phyloP scores from a whole-genome alignment of 371 early-diverging fungal species.

The Mortierella sp. region DNA sequence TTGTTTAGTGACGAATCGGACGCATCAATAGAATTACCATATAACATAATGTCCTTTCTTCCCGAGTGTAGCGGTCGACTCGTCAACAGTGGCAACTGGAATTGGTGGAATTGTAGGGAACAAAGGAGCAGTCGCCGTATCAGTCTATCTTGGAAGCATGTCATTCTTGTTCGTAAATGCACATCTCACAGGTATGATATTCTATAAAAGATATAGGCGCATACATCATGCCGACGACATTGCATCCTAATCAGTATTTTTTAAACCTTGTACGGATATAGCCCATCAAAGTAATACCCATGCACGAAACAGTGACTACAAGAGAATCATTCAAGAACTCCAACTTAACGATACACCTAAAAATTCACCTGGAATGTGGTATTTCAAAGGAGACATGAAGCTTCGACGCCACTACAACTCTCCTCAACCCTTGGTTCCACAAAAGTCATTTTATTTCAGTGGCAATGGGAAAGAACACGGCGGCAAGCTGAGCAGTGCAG shows the following conservation, averaged over 20 bases:
- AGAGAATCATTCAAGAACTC: slow-evolving; percentile 47
- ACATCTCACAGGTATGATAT: slow-evolving; percentile 75
- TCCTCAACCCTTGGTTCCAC: slow-evolving; percentile 15
- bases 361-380: slow-evolving; percentile 38
- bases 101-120: slow-evolving; percentile 79
- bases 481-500: neutral
- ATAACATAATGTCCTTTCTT: neutral
- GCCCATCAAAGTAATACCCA: slow-evolving; percentile 48
- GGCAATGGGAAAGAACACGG: slow-evolving; percentile 10
- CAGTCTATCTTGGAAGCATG: slow-evolving; percentile 67
- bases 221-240: too few relatives aligned
- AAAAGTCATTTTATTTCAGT: slow-evolving; percentile 2
- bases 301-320: slow-evolving; percentile 52
- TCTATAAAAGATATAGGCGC: neutral
- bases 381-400: slow-evolving; percentile 51
- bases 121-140: slow-evolving; percentile 85
- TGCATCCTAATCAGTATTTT: neutral
- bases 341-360: slow-evolving; percentile 52
- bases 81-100: slow-evolving; percentile 65
- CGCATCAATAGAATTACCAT: neutral
- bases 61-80: slow-evolving; percentile 40
- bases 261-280: neutral
- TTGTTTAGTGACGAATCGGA: neutral
- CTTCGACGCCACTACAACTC: slow-evolving; percentile 47
- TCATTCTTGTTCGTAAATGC: slow-evolving; percentile 80